Base-by-base conservation (phyloP, 305 asterid species). In the Fraxinus greggii region DNA sequence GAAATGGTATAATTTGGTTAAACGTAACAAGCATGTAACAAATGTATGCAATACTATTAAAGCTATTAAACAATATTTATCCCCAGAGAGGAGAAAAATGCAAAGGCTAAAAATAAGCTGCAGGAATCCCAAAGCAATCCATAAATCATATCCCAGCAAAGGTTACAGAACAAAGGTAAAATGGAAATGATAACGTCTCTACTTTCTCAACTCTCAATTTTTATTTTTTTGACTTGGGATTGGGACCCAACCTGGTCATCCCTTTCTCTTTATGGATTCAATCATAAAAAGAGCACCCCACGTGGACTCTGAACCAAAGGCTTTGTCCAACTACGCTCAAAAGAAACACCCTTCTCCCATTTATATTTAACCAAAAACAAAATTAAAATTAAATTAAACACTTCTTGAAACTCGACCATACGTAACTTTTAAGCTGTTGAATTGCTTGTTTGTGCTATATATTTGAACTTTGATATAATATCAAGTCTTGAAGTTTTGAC, bases 231-330 rank as follows among this genome's bases (percentile, higher is more conserved):
- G 88, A 87, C 88, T 84, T 85, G 85, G 83, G 76, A 51, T 69
- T 84, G 85, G 88, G 87, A n/a, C 88, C 90, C 88, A 82, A 56
- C 80, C 72, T 23, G 89, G 85, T 82, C 10, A 56, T 87, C 80
- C 89, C 87, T 84, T 31, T 89, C 89, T 86, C 92, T 89, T 89
- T 87, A 84, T 87, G 92, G 92, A 84, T 87, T 84, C 88, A 87
- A 87, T 87, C 82, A 89, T 89, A 84, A 84, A 89, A 89, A 82
- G 89, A 86, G 89, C 88, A 89, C 84, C 90, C 86, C 92, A 89
- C 92, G 90, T 89, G 92, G 90, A 87, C 75, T 87, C 90, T 89
- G 90, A 87, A 86, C 88, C 89, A 83, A 85, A 84, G 89, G 81
- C 69, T 80, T 86, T 87, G 91, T 84, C 83, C 88, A 85, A 82